Conservation (phyloP, 371 early-diverging fungal species). For the Phascolomyces articulosus region DNA sequence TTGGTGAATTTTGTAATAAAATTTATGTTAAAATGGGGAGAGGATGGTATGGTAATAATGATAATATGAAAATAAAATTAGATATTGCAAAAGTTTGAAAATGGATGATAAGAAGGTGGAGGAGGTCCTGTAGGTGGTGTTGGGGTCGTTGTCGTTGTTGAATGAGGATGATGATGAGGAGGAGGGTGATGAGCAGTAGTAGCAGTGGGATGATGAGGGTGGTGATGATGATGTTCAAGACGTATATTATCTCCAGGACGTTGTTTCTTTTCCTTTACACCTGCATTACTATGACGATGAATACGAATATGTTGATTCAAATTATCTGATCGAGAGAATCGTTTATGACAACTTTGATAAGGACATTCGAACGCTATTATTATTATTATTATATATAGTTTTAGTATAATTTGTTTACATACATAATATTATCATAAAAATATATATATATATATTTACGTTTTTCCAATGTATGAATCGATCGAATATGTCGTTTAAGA, state of each 20-base stretch:
- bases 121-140: neutral
- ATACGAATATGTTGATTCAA: slow-evolving; percentile 74
- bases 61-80: neutral
- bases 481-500: slow-evolving; percentile 66
- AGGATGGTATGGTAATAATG: neutral
- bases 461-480: slow-evolving; percentile 67
- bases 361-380: slow-evolving; percentile 63
- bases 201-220: no score
- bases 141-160: neutral
- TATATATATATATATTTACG: slow-evolving; percentile 40
- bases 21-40: neutral
- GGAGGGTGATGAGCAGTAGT: no score
- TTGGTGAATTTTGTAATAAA: neutral
- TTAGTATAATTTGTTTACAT: no score
- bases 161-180: neutral
- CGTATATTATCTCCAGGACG: neutral
- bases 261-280: slow-evolving; percentile 5
- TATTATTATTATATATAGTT: neutral
- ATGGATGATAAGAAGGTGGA: neutral
- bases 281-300: slow-evolving; percentile 44
- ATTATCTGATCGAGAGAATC: slow-evolving; percentile 86
- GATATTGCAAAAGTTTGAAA: slow-evolving; percentile 10
- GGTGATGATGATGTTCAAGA: neutral
- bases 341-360: slow-evolving; percentile 73
- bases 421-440: no score